phyloP scores from a whole-genome alignment of 106 monocot genomes.

The Dioscorea dumetorum region DNA sequence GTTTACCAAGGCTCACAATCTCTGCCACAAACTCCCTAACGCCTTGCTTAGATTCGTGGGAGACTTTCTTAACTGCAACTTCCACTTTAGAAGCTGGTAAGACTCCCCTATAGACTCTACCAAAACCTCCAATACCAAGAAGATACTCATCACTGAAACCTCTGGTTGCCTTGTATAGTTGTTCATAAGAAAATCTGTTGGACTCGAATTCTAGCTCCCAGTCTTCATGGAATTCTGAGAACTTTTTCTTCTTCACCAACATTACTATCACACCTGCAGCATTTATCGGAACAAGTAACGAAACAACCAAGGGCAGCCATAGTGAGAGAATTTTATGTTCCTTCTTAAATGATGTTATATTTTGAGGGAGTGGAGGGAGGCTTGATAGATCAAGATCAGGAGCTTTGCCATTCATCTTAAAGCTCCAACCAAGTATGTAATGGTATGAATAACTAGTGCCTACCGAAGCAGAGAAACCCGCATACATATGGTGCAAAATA shows the following conservation, averaged over 20 bases:
- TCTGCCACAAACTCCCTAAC: slow-evolving; percentile 3
- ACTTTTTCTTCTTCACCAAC: slow-evolving; percentile 1
- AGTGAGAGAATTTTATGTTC: background rate
- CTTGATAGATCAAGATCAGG: background rate
- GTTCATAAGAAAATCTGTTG: slow-evolving; percentile 3
- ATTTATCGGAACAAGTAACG: background rate
- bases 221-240: slow-evolving; percentile 15
- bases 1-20: slow-evolving; percentile 6
- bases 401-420: slow-evolving; percentile 14
- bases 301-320: background rate
- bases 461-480: slow-evolving; percentile 19
- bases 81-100: slow-evolving; percentile 4
- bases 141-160: slow-evolving; percentile 6
- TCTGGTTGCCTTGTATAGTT: slow-evolving; percentile 1
- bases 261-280: background rate
- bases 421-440: slow-evolving; percentile 29
- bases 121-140: slow-evolving; percentile 9
- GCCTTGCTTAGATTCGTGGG: background rate
- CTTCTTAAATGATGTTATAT: too few species aligned
- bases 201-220: background rate
- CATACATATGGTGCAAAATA: slow-evolving; percentile 15
- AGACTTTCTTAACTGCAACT: slow-evolving; percentile 9
- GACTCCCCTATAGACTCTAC: slow-evolving; percentile 4
- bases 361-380: background rate
- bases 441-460: slow-evolving; percentile 6